Base-by-base conservation (phyloP, 140 eudicot species). In the Oenanthe javanica region DNA sequence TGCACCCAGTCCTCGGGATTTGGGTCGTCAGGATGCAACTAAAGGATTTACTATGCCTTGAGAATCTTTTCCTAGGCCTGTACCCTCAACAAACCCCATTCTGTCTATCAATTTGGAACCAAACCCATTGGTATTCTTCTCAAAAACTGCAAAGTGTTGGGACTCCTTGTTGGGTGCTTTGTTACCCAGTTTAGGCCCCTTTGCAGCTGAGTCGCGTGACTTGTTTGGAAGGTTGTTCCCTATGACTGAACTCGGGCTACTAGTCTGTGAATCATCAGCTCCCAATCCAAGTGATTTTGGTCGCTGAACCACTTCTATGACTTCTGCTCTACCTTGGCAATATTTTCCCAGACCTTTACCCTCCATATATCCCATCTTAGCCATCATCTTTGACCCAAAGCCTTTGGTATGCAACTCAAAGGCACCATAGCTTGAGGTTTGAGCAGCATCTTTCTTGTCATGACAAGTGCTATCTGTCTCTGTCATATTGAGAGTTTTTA, bases 251-350 rank as follows among this genome's bases (percentile, higher is more conserved):
- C 84, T 86, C 70, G 80, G 23, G 19, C 36, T 72, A 61, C 69
- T 80, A 13, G 88, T 45, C 70, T 90, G 93, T 49, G 88, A 88
- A 74, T 82, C 87, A 47, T 83, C 82, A 8, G 92, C 91, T 31
- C 97, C 97, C 81, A 90, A 83, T 72, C 99, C 97, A 59, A 94
- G 96, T 42, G 97, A 89, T 88, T 90, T 94, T 0, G 99, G 97
- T 13, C 97, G 84, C 81, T 90, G 97, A 72, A 72, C 70, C 82
- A 66, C 97, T 80, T 94, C 93, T 45, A 92, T 89, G 14, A 97
- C 96, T 84, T 87, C 86, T 5, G 96, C 77, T 71, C 89, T 87
- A 47, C 98, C 97, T 54, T 82, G 86, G 9, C 96, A 96, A 36
- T 94, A 92, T 80, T 94, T 94, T 4, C 98, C 98, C 72, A 92